Conservation (phyloP, 73 alveolate genomes). For the Paramecium primaurelia region DNA sequence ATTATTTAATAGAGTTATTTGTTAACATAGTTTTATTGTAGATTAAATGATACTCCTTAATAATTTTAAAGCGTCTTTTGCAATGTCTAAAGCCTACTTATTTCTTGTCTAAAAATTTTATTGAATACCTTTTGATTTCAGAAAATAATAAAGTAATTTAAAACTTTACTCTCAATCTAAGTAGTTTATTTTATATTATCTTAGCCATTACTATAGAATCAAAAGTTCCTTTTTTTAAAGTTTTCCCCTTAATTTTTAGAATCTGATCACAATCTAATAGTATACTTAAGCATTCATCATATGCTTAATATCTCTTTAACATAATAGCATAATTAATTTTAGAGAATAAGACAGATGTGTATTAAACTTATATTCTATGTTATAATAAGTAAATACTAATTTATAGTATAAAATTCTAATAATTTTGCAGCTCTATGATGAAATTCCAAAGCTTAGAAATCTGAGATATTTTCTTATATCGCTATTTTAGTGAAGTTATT, state of each 20-base stretch:
- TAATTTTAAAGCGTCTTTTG: background rate
- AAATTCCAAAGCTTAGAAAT: background rate
- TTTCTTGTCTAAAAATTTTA: background rate
- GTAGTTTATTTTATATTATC: background rate
- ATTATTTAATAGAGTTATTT: background rate
- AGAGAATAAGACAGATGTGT: slow-evolving; percentile 17
- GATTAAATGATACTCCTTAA: background rate
- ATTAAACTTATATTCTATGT: background rate
- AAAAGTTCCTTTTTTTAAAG: background rate
- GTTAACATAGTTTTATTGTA: slow-evolving; percentile 28
- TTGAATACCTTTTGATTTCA: slow-evolving; percentile 16
- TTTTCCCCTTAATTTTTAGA: slow-evolving; percentile 24
- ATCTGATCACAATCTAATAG: slow-evolving; percentile 23
- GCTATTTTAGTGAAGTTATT: background rate
- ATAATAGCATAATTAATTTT: slow-evolving; percentile 12
- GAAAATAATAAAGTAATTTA: background rate
- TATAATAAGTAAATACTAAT: background rate
- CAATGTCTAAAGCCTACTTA: slow-evolving; percentile 24
- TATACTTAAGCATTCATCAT: background rate
- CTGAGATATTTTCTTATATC: background rate
- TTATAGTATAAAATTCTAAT: slow-evolving; percentile 23
- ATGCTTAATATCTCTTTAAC: background rate
- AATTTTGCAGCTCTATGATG: slow-evolving; percentile 7
- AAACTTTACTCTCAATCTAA: slow-evolving; percentile 1
- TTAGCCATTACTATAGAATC: background rate